phyloP scores from a whole-genome alignment of 768 basidiomycete species.

The Cyathus striatus region DNA sequence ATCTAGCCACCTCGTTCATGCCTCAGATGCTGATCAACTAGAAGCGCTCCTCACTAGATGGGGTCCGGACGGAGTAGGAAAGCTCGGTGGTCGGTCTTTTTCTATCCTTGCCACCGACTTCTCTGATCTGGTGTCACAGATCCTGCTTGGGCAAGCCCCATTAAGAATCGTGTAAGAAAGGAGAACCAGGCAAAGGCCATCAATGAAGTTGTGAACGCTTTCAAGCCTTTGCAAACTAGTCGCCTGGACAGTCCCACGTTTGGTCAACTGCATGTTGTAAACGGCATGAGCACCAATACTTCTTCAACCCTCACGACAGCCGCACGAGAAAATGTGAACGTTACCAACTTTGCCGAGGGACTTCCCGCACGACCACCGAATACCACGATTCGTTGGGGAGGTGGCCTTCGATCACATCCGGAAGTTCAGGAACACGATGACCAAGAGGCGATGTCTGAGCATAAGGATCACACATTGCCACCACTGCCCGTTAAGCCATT shows the following conservation, averaged over 20 bases:
- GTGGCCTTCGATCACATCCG: conserved; percentile 58
- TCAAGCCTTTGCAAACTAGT: conserved; percentile 52
- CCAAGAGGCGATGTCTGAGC: conserved; percentile 21
- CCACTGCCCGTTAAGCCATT: conserved; percentile 36
- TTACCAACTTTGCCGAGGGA: conserved; percentile 39
- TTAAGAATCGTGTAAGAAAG: conserved; percentile 72
- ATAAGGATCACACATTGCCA: conserved; percentile 21
- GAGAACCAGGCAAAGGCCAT: conserved; percentile 66
- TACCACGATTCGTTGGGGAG: conserved; percentile 57
- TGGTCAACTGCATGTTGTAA: conserved; percentile 70
- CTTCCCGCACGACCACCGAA: conserved; percentile 53
- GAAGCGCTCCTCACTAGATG: conserved; percentile 83
- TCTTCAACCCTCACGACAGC: conserved; percentile 75
- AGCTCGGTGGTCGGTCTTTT: conserved; percentile 67
- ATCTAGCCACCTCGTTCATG: conserved; percentile 81
- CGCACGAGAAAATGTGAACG: conserved; percentile 61
- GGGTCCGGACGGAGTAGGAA: conserved; percentile 86
- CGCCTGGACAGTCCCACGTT: conserved; percentile 33
- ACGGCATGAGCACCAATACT: conserved; percentile 65
- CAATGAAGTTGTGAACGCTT: conserved; percentile 71
- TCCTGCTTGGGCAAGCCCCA: conserved; percentile 84
- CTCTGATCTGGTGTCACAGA: conserved; percentile 38
- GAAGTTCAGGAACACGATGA: conserved; percentile 61
- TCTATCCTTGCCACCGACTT: conserved; percentile 9
- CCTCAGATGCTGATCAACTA: conserved; percentile 85